A percentile compares a stretch with the other conserved stretches of the same genome.
Evolutionary conservation across 163 green algal genomes (phyloP).

Genomic region (Trebouxia gelatinosa): DNA sequence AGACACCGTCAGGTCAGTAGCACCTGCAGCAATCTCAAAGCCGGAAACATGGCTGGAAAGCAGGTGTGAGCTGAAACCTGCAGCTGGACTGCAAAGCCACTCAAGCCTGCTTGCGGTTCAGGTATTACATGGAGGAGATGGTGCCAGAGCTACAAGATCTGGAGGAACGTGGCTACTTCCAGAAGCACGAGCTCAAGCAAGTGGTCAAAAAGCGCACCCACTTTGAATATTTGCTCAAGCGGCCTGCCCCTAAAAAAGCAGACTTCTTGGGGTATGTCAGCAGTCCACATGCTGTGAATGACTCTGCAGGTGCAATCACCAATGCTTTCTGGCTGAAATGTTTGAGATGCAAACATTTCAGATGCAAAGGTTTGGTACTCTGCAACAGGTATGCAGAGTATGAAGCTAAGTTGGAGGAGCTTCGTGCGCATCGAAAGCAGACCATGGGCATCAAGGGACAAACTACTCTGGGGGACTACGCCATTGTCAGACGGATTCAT

Average conservation of each 20-base stretch:
- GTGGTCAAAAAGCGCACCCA: constrained; percentile 79
- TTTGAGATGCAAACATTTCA: too few species aligned
- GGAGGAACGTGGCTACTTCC: constrained; percentile 86
- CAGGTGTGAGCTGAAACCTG: too few species aligned
- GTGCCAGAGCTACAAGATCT: constrained; percentile 94
- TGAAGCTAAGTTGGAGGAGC: constrained; percentile 78
- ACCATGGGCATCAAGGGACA: constrained; percentile 59
- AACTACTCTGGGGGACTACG: constrained; percentile 61
- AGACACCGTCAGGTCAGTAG: too few species aligned
- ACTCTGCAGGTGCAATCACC: too few species aligned
- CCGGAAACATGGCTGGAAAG: too few species aligned
- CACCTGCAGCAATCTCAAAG: too few species aligned
- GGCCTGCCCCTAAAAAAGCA: constrained; percentile 59
- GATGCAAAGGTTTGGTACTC: too few species aligned
- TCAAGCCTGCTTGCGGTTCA: too few species aligned
- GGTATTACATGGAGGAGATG: constrained; percentile 90
- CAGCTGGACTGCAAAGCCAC: too few species aligned
- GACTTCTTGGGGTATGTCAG: constrained; percentile 71
- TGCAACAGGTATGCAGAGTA: constrained; percentile 88
- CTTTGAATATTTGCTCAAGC: constrained; percentile 87
- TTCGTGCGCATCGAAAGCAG: constrained; percentile 65
- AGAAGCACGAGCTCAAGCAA: constrained; percentile 66
- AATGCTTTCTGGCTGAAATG: too few species aligned
- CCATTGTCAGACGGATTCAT: constrained; percentile 79
- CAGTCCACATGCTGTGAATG: background rate